Base-by-base conservation (phyloP, 2,329 filamentous ascomycete species). In the Penicillium verrucosum region DNA sequence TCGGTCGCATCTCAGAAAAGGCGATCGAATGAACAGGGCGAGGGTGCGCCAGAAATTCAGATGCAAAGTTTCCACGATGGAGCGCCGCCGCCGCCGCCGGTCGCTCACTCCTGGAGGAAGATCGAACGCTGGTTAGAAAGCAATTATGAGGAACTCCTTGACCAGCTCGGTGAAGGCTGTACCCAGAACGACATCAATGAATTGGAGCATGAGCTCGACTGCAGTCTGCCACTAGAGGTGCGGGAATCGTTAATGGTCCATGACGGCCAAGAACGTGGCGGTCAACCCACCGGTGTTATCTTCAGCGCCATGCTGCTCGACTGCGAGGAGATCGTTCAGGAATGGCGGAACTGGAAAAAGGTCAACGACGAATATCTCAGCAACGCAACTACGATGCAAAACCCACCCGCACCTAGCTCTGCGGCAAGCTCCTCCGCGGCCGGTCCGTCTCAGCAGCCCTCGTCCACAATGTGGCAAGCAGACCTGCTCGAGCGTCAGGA, bases 51-150 rank as follows among this genome's bases (percentile, higher is more conserved):
- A 63, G 93, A 97, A 74, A 96, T 99, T 60, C 93, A 89, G 65
- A 94, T 99, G 90, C 94, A 97, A 77, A 89, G 89, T 60, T 99
- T 99, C 77, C 86, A 89, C 68, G 92, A 97, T 65, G 94, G 94
- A 54, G 83, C 91, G 25, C 92, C 94, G 2, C 94, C 94, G 3
- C 86, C 94, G 8, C 94, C 94, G 2, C 92, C 94, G 7, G 87
- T 96, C 38, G 75, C 80, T 47, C 92, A 97, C 77, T 96, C 93
- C 14, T 99, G 94, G 94, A 87, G 83, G 72, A 89, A 92, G 75
- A 97, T 99, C 70, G 93, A 97, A 73, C 82, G 83, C 40, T 99
- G 94, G 94, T 84, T 90, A 54, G 94, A 97, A 69, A 90, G 94
- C 60, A 90, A 97, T 76, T 99, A 97, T 74, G 89, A 90, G 58